Evolutionary conservation across 2,329 filamentous ascomycete species (phyloP), one percentile per base, ranked within the genome.

Genomic region (Gaeumannomyces tritici): DNA sequence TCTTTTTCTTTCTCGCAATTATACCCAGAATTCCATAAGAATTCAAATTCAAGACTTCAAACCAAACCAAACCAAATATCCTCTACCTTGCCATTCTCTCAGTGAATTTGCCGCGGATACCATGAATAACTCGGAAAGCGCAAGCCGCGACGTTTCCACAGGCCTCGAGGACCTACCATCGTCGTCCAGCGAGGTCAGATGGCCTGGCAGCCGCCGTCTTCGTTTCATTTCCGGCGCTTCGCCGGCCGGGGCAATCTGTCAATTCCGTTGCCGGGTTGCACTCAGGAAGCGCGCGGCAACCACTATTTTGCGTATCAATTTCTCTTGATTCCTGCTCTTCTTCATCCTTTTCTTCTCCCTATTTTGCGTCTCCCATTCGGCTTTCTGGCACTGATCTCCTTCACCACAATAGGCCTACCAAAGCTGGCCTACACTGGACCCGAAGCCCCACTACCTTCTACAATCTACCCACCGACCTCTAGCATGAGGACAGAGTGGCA

Each of bases 11-110:
- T 33, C 57, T 59, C 31, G 24, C 31, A 31, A 59, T 59, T 59
- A 59, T 59, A 59, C 57, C 59, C 59, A 55, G 59, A 54, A 61
- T 61, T n/a, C 29, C 35, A 55, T 24, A 57, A 54, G 33, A 27
- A 60, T 51, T 57, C 60, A 57, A 57, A 61, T 56, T 33, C 29
- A 47, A 61, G 31, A 57, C 33, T 59, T 60, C 42, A 58, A 29
- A 63, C 28, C 13, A 28, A 55, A 29, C 35, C 13, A 55, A 24
- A 55, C 2, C 15, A 55, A 61, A 21, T 28, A n/a, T 13, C 5
- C 28, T 35, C 26, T 12, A 57, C 26, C 6, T 31, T 59, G 18
- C 31, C 57, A 56, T 56, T 29, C 15, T 27, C 55, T 8, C 6
- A 15, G 55, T 29, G 55, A 15, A 56, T 21, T 56, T 29, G 28